phyloP scores from a whole-genome alignment of 2,329 filamentous ascomycete species.

The Aspergillus luchuensis region DNA sequence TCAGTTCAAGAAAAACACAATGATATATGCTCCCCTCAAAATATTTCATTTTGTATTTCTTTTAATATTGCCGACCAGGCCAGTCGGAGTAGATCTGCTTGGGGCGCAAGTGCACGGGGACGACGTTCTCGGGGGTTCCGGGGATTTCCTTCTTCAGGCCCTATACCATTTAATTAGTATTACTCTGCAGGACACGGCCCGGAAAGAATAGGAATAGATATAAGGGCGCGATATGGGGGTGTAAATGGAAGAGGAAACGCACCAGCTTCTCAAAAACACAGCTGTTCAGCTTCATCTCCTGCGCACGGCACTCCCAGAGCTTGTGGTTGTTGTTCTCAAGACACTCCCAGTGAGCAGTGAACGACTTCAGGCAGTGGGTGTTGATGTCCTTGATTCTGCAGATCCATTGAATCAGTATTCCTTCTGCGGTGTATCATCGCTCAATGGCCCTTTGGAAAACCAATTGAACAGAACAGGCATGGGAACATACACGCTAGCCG shows the following conservation, averaged over 20 bases:
- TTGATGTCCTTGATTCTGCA: slow-evolving; percentile 89
- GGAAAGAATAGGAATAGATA: no score
- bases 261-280: slow-evolving; percentile 97
- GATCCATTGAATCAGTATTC: slow-evolving; percentile 2
- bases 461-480: not conserved
- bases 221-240: no score
- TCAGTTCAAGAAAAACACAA: slow-evolving; percentile 18
- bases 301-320: slow-evolving; percentile 88
- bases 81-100: slow-evolving; percentile 48
- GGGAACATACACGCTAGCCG: slow-evolving; percentile 82
- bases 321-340: slow-evolving; percentile 98
- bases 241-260: slow-evolving; percentile 44
- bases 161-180: slow-evolving; percentile 46
- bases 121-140: slow-evolving; percentile 68
- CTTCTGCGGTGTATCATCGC: not conserved
- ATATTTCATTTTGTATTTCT: no score
- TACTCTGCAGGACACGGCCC: not conserved
- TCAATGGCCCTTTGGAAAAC: not conserved
- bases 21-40: slow-evolving; percentile 1
- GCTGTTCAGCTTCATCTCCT: slow-evolving; percentile 87
- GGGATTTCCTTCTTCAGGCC: slow-evolving; percentile 81
- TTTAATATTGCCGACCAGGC: no score
- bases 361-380: slow-evolving; percentile 87
- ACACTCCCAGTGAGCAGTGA: slow-evolving; percentile 92
- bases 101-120: slow-evolving; percentile 72